Evolutionary conservation across 495 filamentous ascomycete species (phyloP).

Genomic region (Neurospora sp.): DNA sequence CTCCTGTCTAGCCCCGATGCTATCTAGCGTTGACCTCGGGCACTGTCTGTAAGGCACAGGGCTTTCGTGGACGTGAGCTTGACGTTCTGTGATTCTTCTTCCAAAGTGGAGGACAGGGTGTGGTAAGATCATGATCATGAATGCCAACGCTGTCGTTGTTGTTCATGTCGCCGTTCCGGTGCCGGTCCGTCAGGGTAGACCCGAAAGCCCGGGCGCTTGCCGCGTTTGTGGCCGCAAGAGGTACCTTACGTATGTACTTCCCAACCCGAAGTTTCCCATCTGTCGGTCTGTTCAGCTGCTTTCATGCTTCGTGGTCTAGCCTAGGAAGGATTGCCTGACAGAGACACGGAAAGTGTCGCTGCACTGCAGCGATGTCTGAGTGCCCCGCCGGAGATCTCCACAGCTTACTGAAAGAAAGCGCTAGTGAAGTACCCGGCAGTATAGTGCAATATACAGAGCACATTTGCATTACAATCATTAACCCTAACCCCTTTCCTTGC

Average conservation of each 20-base stretch:
- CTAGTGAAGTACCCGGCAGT: not conserved
- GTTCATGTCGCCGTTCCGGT: not conserved
- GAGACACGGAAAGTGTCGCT: not conserved
- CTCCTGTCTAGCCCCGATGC: not conserved
- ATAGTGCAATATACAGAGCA: not conserved
- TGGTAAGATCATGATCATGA: not conserved
- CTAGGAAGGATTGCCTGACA: not conserved
- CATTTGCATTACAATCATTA: not conserved
- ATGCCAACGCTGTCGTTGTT: not conserved
- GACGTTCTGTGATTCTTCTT: not conserved
- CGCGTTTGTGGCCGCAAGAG: not conserved
- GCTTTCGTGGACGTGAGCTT: not conserved
- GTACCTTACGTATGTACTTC: not conserved
- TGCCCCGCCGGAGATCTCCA: not conserved
- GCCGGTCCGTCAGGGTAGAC: not conserved
- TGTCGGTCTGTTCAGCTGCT: not conserved
- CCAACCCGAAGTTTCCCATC: not conserved
- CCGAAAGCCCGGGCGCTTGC: not conserved
- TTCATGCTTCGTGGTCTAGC: not conserved
- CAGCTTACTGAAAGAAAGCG: not conserved
- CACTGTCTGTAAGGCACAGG: not conserved
- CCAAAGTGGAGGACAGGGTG: not conserved
- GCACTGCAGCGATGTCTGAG: not conserved
- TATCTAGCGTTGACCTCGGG: not conserved
- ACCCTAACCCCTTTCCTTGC: not conserved